Evolutionary conservation across 2,329 filamentous ascomycete genomes (phyloP).

Genomic region (Cordyceps farinosa): DNA sequence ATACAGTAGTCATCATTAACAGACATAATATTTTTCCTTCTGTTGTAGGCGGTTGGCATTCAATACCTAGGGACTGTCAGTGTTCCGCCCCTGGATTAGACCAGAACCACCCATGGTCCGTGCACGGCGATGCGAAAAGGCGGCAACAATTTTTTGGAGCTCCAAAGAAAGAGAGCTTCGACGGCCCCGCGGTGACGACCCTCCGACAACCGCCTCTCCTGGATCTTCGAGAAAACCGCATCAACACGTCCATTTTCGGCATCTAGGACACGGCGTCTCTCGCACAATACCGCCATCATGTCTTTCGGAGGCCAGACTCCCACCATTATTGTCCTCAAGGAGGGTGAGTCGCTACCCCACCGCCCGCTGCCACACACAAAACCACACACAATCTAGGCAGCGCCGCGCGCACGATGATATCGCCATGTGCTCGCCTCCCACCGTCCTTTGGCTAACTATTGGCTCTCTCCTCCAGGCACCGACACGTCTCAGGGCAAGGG

Average conservation of each 20-base stretch:
- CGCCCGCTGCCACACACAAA: slow-evolving; percentile 22
- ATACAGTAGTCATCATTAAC: too few species aligned
- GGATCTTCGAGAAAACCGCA: slow-evolving; percentile 21
- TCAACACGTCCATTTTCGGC: slow-evolving; percentile 11
- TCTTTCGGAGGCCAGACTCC: slow-evolving; percentile 97
- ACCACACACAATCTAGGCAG: slow-evolving; percentile 13
- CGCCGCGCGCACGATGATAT: background rate
- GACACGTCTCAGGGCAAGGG: slow-evolving; percentile 96
- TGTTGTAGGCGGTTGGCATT: background rate
- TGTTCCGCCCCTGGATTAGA: slow-evolving; percentile 6
- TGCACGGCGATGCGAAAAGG: slow-evolving; percentile 32
- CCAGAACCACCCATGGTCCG: slow-evolving; percentile 22
- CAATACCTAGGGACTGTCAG: background rate
- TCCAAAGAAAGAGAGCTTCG: slow-evolving; percentile 33
- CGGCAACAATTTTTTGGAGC: slow-evolving; percentile 51
- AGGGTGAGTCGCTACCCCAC: slow-evolving; percentile 65
- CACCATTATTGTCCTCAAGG: slow-evolving; percentile 96
- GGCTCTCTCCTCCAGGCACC: slow-evolving; percentile 61
- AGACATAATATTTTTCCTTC: too few species aligned
- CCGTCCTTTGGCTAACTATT: slow-evolving; percentile 21
- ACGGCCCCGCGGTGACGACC: slow-evolving; percentile 26
- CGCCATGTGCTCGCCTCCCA: background rate
- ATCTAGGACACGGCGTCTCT: slow-evolving; percentile 9
- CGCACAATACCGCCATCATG: slow-evolving; percentile 52
- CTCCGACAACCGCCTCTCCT: slow-evolving; percentile 19